Conservation (phyloP, 2,329 filamentous ascomycete species). For the Gnomoniopsis smithogilvyi region DNA sequence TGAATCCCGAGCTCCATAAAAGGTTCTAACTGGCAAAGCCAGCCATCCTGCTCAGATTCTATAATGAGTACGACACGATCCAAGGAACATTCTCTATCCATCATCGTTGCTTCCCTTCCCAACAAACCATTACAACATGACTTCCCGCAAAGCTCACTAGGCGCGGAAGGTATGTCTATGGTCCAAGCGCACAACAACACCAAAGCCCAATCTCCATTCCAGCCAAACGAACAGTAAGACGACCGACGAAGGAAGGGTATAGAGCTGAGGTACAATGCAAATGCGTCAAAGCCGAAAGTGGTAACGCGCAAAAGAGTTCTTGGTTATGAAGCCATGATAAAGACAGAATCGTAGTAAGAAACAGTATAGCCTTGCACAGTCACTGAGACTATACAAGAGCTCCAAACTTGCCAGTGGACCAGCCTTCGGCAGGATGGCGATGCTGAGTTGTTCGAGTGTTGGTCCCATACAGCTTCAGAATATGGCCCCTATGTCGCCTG, state of each 20-base stretch:
- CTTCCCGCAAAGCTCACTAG: background rate
- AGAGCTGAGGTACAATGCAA: background rate
- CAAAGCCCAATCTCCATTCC: background rate
- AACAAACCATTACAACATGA: background rate
- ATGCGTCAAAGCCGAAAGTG: background rate
- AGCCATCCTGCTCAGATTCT: background rate
- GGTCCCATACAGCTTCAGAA: background rate
- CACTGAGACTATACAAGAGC: background rate
- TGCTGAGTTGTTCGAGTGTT: background rate
- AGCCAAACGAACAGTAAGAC: background rate
- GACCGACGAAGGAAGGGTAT: conserved; percentile 3
- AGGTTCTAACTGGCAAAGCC: background rate
- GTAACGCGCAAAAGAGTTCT: background rate
- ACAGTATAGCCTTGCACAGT: background rate
- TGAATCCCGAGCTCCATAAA: no score
- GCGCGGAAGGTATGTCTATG: background rate
- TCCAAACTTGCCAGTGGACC: background rate
- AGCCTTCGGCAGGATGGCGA: background rate
- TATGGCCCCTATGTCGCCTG: conserved; percentile 9
- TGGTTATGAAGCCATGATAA: background rate
- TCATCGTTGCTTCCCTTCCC: no score
- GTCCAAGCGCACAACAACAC: background rate
- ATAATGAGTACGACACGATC: background rate
- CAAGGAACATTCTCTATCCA: background rate
- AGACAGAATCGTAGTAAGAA: background rate